Conservation (phyloP, 1,284 basidiomycete genomes). For the Moesziomyces parantarcticus region DNA sequence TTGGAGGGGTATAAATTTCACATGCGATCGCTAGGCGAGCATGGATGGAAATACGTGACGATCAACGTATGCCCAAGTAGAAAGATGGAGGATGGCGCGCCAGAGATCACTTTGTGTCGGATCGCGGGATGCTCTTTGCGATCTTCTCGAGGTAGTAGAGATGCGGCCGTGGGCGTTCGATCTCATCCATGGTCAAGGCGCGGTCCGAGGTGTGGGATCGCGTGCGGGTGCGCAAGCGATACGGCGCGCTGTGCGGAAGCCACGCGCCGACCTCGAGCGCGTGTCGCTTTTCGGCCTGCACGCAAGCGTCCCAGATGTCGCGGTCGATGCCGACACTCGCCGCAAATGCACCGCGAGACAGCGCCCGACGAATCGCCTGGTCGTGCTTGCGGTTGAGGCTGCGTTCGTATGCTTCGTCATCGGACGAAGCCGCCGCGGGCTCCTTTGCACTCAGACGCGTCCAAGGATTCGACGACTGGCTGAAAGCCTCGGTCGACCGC, state of each 20-base stretch:
- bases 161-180: constrained; percentile 42
- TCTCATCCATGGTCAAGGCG: constrained; percentile 37
- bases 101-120: constrained; percentile 2
- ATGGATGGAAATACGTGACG: background rate
- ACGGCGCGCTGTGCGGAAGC: constrained; percentile 6
- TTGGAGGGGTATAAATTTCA: too few relatives aligned
- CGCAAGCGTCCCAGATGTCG: constrained; percentile 39
- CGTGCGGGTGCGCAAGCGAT: constrained; percentile 13
- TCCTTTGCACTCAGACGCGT: constrained; percentile 12
- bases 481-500: constrained; percentile 28
- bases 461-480: constrained; percentile 22
- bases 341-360: constrained; percentile 16
- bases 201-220: constrained; percentile 20
- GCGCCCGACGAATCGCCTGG: constrained; percentile 18
- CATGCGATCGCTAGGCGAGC: background rate
- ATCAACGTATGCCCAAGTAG: background rate
- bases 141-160: constrained; percentile 41
- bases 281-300: constrained; percentile 51
- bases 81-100: background rate
- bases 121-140: constrained; percentile 39
- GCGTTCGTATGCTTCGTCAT: constrained; percentile 19
- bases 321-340: constrained; percentile 41
- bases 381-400: constrained; percentile 23
- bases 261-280: constrained; percentile 38
- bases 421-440: constrained; percentile 3